A percentile compares a stretch with the other conserved stretches of the same genome.
Evolutionary conservation across 129 eudicot species (phyloP).

Genomic region (Chrysanthemum seticuspe): DNA sequence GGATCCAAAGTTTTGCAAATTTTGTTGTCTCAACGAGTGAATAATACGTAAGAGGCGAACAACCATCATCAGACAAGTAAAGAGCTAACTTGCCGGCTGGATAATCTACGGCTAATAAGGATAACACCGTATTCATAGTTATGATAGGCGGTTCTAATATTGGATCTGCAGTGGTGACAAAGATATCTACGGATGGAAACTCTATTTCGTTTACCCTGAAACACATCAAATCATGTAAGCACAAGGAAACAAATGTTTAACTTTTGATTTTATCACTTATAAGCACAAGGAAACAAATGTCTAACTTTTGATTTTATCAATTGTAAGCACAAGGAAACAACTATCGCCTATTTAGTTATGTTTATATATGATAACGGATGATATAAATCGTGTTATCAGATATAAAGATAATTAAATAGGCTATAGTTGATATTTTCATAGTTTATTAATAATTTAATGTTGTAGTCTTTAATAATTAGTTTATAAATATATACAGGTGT

Average conservation of each 20-base stretch:
- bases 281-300: too few relatives aligned
- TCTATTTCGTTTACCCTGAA: conserved; percentile 29
- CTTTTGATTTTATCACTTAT: too few relatives aligned
- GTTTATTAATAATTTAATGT: too few relatives aligned
- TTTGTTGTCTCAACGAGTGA: conserved; percentile 44
- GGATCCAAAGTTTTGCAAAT: conserved; percentile 52
- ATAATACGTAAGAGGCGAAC: conserved; percentile 39
- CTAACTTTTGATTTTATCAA: too few relatives aligned
- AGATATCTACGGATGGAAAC: conserved; percentile 49
- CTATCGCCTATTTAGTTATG: too few relatives aligned
- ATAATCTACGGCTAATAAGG: conserved; percentile 50
- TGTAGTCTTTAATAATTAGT: too few relatives aligned
- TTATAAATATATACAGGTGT: too few relatives aligned
- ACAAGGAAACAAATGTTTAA: background rate
- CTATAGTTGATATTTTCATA: too few relatives aligned
- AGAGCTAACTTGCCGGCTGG: conserved; percentile 47
- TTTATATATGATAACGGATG: too few relatives aligned
- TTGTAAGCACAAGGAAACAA: too few relatives aligned
- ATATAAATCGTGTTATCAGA: too few relatives aligned
- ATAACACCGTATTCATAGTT: conserved; percentile 52
- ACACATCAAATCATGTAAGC: background rate
- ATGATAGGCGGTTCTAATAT: conserved; percentile 45
- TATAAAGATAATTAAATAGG: too few relatives aligned
- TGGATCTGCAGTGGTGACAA: conserved; percentile 53
- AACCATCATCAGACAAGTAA: conserved; percentile 56